Percentiles rank a stretch among this genome's conserved stretches.
These are phyloP conservation scores for Stachybotrys chlorohalonatus DNA, from an alignment of 2,329 filamentous ascomycete species.

Conservation along the genomic window DNA sequence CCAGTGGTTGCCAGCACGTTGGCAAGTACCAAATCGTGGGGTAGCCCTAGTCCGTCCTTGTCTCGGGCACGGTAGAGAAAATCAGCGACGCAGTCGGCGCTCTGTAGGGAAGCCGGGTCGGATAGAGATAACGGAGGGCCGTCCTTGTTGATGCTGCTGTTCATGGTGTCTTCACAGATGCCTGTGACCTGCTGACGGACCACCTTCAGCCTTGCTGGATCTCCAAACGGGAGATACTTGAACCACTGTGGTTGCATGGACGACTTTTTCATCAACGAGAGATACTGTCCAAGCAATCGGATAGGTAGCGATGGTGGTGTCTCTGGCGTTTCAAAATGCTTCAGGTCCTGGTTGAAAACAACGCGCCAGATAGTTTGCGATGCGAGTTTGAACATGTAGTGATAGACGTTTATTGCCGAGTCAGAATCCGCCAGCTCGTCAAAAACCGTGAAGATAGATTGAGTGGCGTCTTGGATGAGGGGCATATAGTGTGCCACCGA, in stretches of 20 bases:
- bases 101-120: too few relatives aligned
- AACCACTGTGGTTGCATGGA: slow-evolving; percentile 48
- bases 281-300: slow-evolving; percentile 35
- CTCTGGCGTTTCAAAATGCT: slow-evolving; percentile 33
- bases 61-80: slow-evolving; percentile 33
- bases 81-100: too few relatives aligned
- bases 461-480: slow-evolving; percentile 45
- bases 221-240: slow-evolving; percentile 45
- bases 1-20: slow-evolving; percentile 41
- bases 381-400: slow-evolving; percentile 40
- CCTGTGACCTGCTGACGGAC: slow-evolving; percentile 15
- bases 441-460: slow-evolving; percentile 39
- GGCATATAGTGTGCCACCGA: slow-evolving; percentile 53
- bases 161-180: too few relatives aligned
- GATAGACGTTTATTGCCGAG: slow-evolving; percentile 39
- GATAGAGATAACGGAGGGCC: too few relatives aligned
- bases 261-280: slow-evolving; percentile 51
- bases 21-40: slow-evolving; percentile 19
- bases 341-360: slow-evolving; percentile 34
- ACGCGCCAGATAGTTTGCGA: slow-evolving; percentile 35
- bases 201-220: slow-evolving; percentile 32
- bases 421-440: slow-evolving; percentile 39
- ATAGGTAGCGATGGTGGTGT: slow-evolving; percentile 46
- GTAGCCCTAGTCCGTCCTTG: slow-evolving; percentile 43
- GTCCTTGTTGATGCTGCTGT: too few relatives aligned